Evolutionary conservation across 176 grass and related monocot genomes (phyloP), one percentile per base, ranked within the genome.

Genomic region (Avena eriantha): DNA sequence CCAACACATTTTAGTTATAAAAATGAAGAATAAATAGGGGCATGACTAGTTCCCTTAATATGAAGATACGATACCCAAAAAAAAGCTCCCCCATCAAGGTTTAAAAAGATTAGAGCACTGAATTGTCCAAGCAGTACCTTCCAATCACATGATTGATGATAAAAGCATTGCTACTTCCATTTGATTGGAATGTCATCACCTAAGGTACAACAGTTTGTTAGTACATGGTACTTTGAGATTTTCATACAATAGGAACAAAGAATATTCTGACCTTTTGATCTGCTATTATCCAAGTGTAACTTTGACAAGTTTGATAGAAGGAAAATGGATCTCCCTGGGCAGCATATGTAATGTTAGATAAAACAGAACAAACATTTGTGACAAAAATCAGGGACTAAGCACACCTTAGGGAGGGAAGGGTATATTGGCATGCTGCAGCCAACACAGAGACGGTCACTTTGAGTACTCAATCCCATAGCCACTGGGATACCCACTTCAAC

Each of bases 321-420:
- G 96, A 98, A 90, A 98, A 94, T 74, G 92, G 87, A 89, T 98
- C 96, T 39, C 96, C 96, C 96, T 98, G 91, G 17, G 45, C 77
- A 86, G 74, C 24, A 82, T 11, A 79, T 82, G 72, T 39, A 87
- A 22, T 18, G 63, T 86, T 49, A 89, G 72, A 75, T 76, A 86
- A 47, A 47, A 69, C 39, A 74, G 45, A 72, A 18, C 18, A 80
- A 65, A 73, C 56, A n/a, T 47, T 77, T 54, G 41, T 61, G 66
- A 65, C 66, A 82, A 10, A 10, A 88, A 66, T 43, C 31, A 72
- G 69, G 58, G 53, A 79, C 73, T 79, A 78, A 75, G 26, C 75
- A 29, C 67, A 84, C 96, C 96, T 95, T 91, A 67, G 86, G 75
- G 21, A 98, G 43, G 66, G 93, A 89, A 65, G 96, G 96, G 93